These are phyloP conservation scores for Aspergillus aculeatus DNA, from an alignment of 2,329 filamentous ascomycete species.

Conservation along the genomic window DNA sequence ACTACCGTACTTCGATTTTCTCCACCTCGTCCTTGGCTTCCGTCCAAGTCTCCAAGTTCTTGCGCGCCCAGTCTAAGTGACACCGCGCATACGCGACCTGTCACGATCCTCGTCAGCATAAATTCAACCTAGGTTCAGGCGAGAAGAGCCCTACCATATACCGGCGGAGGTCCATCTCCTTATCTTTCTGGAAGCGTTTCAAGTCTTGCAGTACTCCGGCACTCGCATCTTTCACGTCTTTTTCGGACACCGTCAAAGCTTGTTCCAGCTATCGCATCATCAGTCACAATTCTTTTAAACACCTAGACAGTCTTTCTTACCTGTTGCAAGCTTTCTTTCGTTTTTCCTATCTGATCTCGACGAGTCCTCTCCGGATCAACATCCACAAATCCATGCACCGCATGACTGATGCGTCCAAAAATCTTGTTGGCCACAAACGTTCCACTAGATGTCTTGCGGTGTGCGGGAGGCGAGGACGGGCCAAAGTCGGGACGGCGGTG, in stretches of 20 bases:
- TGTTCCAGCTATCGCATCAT: conserved; percentile 69
- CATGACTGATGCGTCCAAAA: conserved; percentile 91
- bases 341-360: conserved; percentile 93
- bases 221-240: conserved; percentile 92
- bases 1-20: conserved; percentile 65
- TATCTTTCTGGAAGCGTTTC: conserved; percentile 89
- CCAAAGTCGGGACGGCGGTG: conserved; percentile 39
- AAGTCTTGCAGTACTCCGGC: conserved; percentile 83
- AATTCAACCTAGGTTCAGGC: conserved; percentile 10
- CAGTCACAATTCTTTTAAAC: conserved; percentile 2
- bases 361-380: conserved; percentile 91
- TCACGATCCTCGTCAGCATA: not conserved
- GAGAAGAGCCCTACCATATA: conserved; percentile 76
- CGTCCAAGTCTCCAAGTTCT: conserved; percentile 88
- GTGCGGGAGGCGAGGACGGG: conserved; percentile 46
- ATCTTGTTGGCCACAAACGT: conserved; percentile 90
- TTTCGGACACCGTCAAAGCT: conserved; percentile 80
- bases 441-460: conserved; percentile 80
- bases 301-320: conserved; percentile 30
- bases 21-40: conserved; percentile 83
- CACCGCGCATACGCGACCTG: conserved; percentile 89
- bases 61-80: conserved; percentile 91
- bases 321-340: conserved; percentile 75
- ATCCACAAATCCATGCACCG: conserved; percentile 93
- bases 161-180: conserved; percentile 86